Evolutionary conservation across 2,329 filamentous ascomycete genomes (phyloP).

Genomic region (Botryosphaeria dothidea): DNA sequence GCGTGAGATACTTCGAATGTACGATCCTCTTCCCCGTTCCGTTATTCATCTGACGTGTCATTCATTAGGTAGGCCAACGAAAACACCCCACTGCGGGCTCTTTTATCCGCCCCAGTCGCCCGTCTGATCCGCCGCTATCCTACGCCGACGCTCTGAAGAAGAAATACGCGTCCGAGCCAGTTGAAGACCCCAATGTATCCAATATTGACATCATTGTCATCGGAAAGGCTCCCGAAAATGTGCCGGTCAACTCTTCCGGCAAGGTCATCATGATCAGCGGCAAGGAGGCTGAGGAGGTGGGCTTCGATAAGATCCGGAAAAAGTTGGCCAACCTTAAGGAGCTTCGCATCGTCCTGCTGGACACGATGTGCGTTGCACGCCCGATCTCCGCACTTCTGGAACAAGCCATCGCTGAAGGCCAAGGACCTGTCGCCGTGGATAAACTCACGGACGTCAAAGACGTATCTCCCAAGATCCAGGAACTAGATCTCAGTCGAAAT

Average conservation of each 20-base stretch:
- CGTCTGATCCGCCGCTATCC: slow-evolving; percentile 65
- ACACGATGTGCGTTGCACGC: slow-evolving; percentile 66
- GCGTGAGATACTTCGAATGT: slow-evolving; percentile 82
- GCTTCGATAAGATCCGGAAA: slow-evolving; percentile 87
- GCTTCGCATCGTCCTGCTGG: slow-evolving; percentile 78
- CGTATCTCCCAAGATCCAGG: slow-evolving; percentile 61
- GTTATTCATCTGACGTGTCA: neutral
- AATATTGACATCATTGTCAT: slow-evolving; percentile 7
- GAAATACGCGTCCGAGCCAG: slow-evolving; percentile 73
- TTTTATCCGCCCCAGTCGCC: slow-evolving; percentile 78
- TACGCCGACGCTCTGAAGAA: slow-evolving; percentile 78
- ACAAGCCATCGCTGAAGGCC: slow-evolving; percentile 31
- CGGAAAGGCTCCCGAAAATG: slow-evolving; percentile 26
- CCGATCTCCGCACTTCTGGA: slow-evolving; percentile 27
- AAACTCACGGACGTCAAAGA: slow-evolving; percentile 53
- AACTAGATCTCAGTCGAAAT: slow-evolving; percentile 85
- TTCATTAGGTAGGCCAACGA: slow-evolving; percentile 57
- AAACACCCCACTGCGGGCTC: slow-evolving; percentile 73
- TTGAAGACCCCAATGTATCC: neutral
- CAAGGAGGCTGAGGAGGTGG: slow-evolving; percentile 90
- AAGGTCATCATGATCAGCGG: slow-evolving; percentile 69
- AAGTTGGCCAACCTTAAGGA: slow-evolving; percentile 78
- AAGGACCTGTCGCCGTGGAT: slow-evolving; percentile 28
- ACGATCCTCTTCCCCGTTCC: neutral
- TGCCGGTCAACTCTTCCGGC: slow-evolving; percentile 24